Percentiles rank a stretch among this genome's conserved stretches.
Evolutionary conservation across 768 basidiomycete genomes (phyloP).

Genomic region (Pleurotus citrinopileatus): DNA sequence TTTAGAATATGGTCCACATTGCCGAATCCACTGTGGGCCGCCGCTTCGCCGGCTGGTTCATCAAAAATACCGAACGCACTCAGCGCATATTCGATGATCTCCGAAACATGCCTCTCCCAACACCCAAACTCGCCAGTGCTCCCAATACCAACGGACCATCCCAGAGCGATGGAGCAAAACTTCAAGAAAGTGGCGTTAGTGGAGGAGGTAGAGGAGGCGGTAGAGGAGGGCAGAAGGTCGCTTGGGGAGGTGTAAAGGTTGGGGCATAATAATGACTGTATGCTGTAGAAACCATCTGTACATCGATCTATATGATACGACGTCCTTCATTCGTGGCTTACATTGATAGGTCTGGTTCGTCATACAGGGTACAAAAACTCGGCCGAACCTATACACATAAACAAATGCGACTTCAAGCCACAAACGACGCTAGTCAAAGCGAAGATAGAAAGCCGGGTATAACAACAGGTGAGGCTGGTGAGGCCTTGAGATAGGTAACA

Average conservation of each 20-base stretch:
- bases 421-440: too few relatives aligned
- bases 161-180: conserved; percentile 22
- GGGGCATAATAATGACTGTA: conserved; percentile 3
- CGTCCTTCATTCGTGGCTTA: too few relatives aligned
- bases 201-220: conserved; percentile 25
- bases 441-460: background rate
- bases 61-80: conserved; percentile 91
- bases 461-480: background rate
- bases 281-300: background rate
- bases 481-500: too few relatives aligned
- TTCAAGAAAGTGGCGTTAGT: conserved; percentile 11
- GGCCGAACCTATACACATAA: too few relatives aligned
- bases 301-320: background rate
- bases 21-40: conserved; percentile 92
- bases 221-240: conserved; percentile 54
- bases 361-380: too few relatives aligned
- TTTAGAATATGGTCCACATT: conserved; percentile 93
- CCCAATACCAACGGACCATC: conserved; percentile 16
- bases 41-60: conserved; percentile 96
- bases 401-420: too few relatives aligned
- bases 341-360: too few relatives aligned
- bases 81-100: conserved; percentile 84
- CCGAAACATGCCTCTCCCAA: conserved; percentile 47
- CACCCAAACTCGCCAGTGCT: conserved; percentile 23
- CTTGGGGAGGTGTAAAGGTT: conserved; percentile 53